phyloP scores from a whole-genome alignment of 2,329 filamentous ascomycete genomes.

The Parascedosporium putredinis region DNA sequence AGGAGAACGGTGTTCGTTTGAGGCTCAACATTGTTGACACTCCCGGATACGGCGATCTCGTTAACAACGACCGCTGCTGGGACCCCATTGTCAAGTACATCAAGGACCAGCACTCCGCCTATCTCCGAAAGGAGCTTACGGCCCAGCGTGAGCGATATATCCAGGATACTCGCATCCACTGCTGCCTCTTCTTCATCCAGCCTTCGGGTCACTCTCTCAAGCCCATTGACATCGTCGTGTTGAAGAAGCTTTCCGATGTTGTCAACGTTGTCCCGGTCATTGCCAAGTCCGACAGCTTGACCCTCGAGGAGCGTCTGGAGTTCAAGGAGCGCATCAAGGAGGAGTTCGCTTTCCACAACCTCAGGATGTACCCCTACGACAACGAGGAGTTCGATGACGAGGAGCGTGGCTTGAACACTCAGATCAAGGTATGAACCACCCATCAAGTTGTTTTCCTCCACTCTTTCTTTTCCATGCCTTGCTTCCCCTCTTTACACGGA shows the following conservation, averaged over 20 bases:
- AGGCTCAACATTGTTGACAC: slow-evolving; percentile 98
- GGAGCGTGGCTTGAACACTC: slow-evolving; percentile 82
- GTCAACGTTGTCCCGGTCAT: slow-evolving; percentile 99
- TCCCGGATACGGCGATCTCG: slow-evolving; percentile 93
- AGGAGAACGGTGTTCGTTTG: slow-evolving; percentile 97
- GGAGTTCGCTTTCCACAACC: slow-evolving; percentile 98
- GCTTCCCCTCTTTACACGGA: background rate
- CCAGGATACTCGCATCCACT: slow-evolving; percentile 97
- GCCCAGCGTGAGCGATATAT: slow-evolving; percentile 99
- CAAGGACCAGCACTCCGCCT: slow-evolving; percentile 99
- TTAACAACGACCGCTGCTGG: slow-evolving; percentile 99
- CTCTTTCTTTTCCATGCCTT: no score
- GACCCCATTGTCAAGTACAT: slow-evolving; percentile 99
- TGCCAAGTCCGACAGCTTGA: slow-evolving; percentile 94
- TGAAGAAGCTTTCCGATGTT: slow-evolving; percentile 99
- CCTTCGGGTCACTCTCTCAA: slow-evolving; percentile 96
- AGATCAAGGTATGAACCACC: slow-evolving; percentile 99
- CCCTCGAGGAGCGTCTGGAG: slow-evolving; percentile 83
- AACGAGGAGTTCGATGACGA: slow-evolving; percentile 98
- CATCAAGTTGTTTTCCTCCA: no score
- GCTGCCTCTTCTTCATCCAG: slow-evolving; percentile 99
- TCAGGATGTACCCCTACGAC: slow-evolving; percentile 99
- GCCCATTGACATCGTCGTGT: slow-evolving; percentile 97
- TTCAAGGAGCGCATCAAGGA: slow-evolving; percentile 99
- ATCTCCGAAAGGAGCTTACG: slow-evolving; percentile 97